phyloP scores from a whole-genome alignment of 768 basidiomycete genomes.

The Sporobolomyces phaffii region DNA sequence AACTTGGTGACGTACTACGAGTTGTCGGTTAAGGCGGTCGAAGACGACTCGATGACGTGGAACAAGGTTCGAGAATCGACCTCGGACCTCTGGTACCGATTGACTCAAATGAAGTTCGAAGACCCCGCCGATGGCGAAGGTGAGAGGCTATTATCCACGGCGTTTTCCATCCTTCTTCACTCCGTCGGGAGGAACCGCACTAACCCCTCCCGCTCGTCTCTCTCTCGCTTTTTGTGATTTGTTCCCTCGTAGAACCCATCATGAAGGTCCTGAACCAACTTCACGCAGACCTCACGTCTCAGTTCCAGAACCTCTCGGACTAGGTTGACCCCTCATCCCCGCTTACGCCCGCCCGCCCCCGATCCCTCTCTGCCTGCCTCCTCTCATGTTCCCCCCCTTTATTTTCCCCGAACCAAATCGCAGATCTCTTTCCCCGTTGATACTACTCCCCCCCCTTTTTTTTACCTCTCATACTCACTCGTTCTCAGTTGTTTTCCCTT shows the following conservation, averaged over 20 bases:
- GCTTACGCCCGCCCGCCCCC: too few species aligned
- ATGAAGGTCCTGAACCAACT: slow-evolving; percentile 34
- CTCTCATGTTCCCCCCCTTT: too few species aligned
- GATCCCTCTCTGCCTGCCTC: too few species aligned
- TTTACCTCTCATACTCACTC: too few species aligned
- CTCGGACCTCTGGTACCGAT: slow-evolving; percentile 83
- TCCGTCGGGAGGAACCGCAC: neutral
- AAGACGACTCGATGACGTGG: slow-evolving; percentile 75
- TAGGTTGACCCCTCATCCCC: too few species aligned
- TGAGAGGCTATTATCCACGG: neutral
- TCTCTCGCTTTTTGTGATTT: neutral
- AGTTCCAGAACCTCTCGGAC: slow-evolving; percentile 34
- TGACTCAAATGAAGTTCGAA: slow-evolving; percentile 88
- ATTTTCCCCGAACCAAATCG: too few species aligned
- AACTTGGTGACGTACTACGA: slow-evolving; percentile 94
- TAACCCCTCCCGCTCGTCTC: neutral
- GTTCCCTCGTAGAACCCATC: neutral
- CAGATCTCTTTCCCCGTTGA: too few species aligned
- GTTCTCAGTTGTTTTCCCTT: too few species aligned
- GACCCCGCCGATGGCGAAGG: slow-evolving; percentile 84
- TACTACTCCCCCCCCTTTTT: too few species aligned
- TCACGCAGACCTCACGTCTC: slow-evolving; percentile 31
- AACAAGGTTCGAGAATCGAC: slow-evolving; percentile 78
- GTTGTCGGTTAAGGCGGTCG: slow-evolving; percentile 75
- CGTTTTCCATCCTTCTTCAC: neutral